Evolutionary conservation across 768 basidiomycete genomes (phyloP).

Genomic region (Hygrocybe coccinea): DNA sequence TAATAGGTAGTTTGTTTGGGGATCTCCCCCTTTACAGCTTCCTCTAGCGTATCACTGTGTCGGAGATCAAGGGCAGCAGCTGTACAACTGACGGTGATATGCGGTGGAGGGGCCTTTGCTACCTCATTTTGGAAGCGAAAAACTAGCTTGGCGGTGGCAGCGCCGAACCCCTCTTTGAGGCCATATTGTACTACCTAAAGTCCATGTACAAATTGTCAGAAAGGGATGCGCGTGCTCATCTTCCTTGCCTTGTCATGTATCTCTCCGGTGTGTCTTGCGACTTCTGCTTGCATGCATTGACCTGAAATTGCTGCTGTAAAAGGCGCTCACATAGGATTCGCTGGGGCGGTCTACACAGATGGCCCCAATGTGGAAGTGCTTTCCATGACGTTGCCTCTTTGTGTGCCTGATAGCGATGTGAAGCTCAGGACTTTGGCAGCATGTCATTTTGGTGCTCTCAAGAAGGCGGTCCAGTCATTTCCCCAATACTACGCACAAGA

Average conservation of each 20-base stretch:
- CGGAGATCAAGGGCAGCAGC: too few species aligned
- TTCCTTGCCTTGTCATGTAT: slow-evolving; percentile 12
- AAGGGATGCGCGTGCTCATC: slow-evolving; percentile 1
- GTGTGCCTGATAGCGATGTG: slow-evolving; percentile 2
- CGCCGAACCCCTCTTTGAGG: slow-evolving; percentile 18
- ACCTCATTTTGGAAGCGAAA: slow-evolving; percentile 12
- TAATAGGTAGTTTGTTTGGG: too few species aligned
- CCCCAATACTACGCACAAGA: slow-evolving; percentile 1
- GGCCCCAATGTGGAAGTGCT: slow-evolving; percentile 10
- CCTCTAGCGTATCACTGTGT: too few species aligned
- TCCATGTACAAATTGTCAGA: not conserved
- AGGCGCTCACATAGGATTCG: slow-evolving; percentile 12
- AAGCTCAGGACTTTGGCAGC: not conserved
- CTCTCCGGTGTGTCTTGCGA: slow-evolving; percentile 8
- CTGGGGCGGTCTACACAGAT: slow-evolving; percentile 13
- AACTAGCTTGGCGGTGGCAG: slow-evolving; percentile 9
- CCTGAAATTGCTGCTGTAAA: not conserved
- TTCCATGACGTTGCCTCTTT: slow-evolving; percentile 5
- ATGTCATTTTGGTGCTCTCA: slow-evolving; percentile 7
- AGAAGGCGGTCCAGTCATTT: not conserved
- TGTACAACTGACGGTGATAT: slow-evolving; percentile 1
- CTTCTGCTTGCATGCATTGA: not conserved
- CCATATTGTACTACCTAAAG: slow-evolving; percentile 14
- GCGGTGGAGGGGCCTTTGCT: not conserved
- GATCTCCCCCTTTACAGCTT: too few species aligned